phyloP scores from a whole-genome alignment of 495 filamentous ascomycete species.

The Penicillium atrosanguineum region DNA sequence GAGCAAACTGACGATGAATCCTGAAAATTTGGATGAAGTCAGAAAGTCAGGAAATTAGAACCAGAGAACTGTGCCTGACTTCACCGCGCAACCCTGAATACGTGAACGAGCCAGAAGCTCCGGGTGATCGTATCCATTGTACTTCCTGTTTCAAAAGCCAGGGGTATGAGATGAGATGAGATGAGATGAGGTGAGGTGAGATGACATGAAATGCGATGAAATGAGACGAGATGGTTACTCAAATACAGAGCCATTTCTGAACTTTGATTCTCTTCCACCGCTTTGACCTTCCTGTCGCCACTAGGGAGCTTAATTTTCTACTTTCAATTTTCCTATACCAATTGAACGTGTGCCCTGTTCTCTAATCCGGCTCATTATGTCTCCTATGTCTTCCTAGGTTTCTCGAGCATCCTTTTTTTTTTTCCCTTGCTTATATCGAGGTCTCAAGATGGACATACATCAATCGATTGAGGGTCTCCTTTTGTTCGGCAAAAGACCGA shows the following conservation, averaged over 20 bases:
- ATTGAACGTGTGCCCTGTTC: neutral
- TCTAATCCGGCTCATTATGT: neutral
- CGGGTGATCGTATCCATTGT: neutral
- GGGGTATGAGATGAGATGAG: neutral
- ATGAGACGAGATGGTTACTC: neutral
- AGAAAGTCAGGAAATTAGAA: neutral
- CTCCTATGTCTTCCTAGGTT: neutral
- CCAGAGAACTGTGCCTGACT: constrained; percentile 3
- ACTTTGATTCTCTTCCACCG: neutral
- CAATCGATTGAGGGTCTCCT: neutral
- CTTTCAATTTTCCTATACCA: neutral
- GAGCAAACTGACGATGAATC: neutral
- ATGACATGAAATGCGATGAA: neutral
- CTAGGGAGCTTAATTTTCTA: no score
- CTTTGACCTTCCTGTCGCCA: neutral
- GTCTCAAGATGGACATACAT: neutral
- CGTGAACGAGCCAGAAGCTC: neutral
- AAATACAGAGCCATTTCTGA: neutral
- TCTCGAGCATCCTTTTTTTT: neutral
- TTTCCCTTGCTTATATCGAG: neutral
- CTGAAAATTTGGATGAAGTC: neutral
- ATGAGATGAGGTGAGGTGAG: no score
- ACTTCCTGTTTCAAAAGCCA: neutral
- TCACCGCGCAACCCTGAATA: constrained; percentile 8
- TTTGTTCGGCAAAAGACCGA: no score